Conservation (phyloP, 177 flowering plant species). For the Vitis hybrid region DNA sequence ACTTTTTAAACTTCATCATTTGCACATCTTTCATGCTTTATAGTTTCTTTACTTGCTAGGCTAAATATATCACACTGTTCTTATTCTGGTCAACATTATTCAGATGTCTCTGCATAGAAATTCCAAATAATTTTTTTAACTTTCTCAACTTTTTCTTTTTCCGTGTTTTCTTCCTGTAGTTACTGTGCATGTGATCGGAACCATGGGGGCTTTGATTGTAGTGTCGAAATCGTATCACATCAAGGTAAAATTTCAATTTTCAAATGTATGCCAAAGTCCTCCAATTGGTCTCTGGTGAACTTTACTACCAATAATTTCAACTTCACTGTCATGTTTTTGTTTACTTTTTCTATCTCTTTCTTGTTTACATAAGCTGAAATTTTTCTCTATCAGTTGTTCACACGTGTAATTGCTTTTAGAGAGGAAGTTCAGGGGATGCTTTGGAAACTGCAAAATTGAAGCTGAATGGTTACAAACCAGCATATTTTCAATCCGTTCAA, state of each 20-base stretch:
- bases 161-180: constrained; percentile 38
- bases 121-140: neutral
- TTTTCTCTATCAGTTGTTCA: no score
- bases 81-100: no score
- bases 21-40: neutral
- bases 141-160: neutral
- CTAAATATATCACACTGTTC: no score
- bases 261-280: neutral
- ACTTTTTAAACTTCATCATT: neutral
- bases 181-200: constrained; percentile 78
- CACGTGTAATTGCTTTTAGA: neutral
- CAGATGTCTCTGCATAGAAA: no score
- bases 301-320: no score
- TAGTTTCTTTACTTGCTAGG: neutral
- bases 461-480: neutral
- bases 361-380: neutral
- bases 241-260: constrained; percentile 40
- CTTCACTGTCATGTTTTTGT: no score
- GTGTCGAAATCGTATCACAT: constrained; percentile 66
- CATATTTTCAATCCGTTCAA: no score
- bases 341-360: no score
- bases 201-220: constrained; percentile 97
- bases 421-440: neutral
- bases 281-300: no score
- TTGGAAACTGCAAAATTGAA: neutral